Evolutionary conservation across 2,329 filamentous ascomycete species (phyloP).

Genomic region (Exophiala oligosperma): DNA sequence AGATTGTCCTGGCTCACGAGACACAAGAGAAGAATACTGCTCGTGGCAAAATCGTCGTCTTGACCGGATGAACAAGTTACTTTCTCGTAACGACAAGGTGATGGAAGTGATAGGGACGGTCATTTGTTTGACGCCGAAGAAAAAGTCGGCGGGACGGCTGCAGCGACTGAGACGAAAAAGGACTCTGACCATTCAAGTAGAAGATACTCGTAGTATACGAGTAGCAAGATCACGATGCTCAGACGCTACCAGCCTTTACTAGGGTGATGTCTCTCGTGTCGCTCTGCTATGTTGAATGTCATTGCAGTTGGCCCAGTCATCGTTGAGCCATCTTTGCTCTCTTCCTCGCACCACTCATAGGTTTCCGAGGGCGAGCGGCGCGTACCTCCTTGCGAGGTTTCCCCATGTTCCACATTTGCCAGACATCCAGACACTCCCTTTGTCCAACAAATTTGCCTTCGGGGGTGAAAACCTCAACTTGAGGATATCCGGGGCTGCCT

Average conservation of each 20-base stretch:
- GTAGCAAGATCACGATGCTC: not conserved
- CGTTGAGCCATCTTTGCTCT: conserved; percentile 12
- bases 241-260: not conserved
- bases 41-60: conserved; percentile 48
- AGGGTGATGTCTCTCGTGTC: not conserved
- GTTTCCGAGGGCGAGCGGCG: conserved; percentile 18
- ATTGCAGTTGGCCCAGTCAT: not conserved
- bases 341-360: conserved; percentile 24
- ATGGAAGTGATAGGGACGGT: not conserved
- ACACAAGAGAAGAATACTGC: conserved; percentile 48
- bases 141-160: not conserved
- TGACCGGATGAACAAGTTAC: conserved; percentile 17
- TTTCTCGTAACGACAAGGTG: not conserved
- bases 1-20: conserved; percentile 49
- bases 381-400: conserved; percentile 10
- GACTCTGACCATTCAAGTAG: not conserved
- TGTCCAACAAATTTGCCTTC: conserved; percentile 74
- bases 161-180: not conserved
- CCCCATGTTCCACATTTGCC: conserved; percentile 22
- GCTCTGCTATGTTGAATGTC: not conserved
- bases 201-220: not conserved
- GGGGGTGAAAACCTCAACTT: conserved; percentile 82
- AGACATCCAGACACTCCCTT: conserved; percentile 17
- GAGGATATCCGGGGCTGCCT: conserved; percentile 53
- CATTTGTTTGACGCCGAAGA: not conserved